Conservation (phyloP, 2,329 filamentous ascomycete species). For the Aspergillus ustus region DNA sequence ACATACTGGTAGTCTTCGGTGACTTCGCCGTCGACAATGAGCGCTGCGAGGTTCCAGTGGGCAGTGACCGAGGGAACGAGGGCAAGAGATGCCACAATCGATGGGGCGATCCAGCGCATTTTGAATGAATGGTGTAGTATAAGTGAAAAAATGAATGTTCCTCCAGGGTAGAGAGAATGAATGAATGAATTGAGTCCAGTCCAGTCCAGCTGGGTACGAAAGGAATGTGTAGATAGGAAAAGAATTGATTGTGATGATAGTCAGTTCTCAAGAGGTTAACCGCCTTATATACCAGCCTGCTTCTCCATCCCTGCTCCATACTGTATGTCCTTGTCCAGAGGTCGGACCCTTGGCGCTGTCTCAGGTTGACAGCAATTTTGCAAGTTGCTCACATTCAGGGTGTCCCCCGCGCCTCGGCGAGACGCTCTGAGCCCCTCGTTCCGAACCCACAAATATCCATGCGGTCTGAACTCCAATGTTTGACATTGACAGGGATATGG, state of each 20-base stretch:
- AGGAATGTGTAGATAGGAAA: neutral
- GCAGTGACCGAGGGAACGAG: neutral
- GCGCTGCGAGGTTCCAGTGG: slow-evolving; percentile 14
- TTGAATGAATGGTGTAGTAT: neutral
- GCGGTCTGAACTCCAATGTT: neutral
- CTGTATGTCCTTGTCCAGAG: neutral
- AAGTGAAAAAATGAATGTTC: neutral
- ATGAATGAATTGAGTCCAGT: neutral
- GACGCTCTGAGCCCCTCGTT: neutral
- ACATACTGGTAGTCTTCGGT: slow-evolving; percentile 15
- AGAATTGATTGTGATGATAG: neutral
- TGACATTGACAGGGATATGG: neutral
- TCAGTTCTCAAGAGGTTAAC: neutral
- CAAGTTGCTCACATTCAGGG: neutral
- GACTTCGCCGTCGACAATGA: slow-evolving; percentile 14
- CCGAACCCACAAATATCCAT: neutral
- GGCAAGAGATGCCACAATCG: neutral
- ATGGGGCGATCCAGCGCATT: neutral
- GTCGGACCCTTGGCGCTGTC: neutral
- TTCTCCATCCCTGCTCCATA: neutral
- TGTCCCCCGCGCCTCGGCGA: neutral
- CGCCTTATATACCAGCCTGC: neutral
- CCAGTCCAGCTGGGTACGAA: neutral
- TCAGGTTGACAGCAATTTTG: neutral
- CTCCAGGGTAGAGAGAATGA: neutral